Evolutionary conservation across 2,329 filamentous ascomycete genomes (phyloP), one percentile per base, ranked within the genome.

Genomic region (Verticillium nonalfalfae): DNA sequence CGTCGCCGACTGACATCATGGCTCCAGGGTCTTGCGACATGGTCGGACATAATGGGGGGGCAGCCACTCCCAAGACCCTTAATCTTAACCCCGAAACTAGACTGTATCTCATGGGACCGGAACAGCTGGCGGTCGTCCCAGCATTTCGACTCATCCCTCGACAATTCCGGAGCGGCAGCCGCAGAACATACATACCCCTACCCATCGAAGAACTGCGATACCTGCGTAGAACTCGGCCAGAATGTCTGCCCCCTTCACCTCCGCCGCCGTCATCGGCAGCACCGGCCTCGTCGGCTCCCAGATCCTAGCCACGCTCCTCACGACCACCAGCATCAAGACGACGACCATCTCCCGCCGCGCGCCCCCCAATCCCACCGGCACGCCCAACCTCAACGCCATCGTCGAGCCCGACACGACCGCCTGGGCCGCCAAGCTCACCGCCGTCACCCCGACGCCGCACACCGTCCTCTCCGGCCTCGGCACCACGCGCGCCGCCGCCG

Each of bases 391-490:
- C 59, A 79, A 81, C 57, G 81, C 87, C n/a, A 77, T 90, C 66
- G 75, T 89, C 68, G 86, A 90, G 33, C 66, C 82, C 67, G 90
- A 96, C 73, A 86, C 85, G 1, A 73, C 83, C 7, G 81, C 83
- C 70, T 97, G 93, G 93, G 76, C 85, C 2, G 67, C 79, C 10
- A 76, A 82, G 67, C 81, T 95, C 57, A 71, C 79, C 7, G 74
- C 78, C 38, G 75, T 90, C 56, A 70, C 76, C 0, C 84, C 87
- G 0, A 64, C 79, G 0, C 87, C 90, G 0, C 72, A 79, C 1
- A 78, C 90, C 66, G 88, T 95, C 77, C 86, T 94, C 76, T 93
- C 90, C 2, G 85, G 85, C 1, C 82, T 97, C 1, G 94, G 89
- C 62, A 97, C 92, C 2, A 97, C 93, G 0, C 85, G 87, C 57